Evolutionary conservation across 2,329 filamentous ascomycete genomes (phyloP), one percentile per base, ranked within the genome.

Genomic region (Penicillium frequentans): DNA sequence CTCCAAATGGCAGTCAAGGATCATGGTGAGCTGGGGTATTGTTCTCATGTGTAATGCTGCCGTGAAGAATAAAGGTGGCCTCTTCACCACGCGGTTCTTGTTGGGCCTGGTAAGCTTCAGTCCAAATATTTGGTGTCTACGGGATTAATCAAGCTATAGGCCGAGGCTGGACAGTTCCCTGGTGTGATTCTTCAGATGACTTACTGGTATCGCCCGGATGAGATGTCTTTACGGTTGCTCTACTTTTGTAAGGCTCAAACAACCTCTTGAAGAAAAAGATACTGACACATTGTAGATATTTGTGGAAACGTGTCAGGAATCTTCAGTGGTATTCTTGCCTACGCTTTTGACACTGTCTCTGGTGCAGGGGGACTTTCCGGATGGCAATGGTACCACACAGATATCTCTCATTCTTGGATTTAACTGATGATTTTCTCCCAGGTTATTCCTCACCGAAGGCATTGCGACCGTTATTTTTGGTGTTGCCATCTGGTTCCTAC

Each of bases 121-220:
- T 5, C 4, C 13, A 31, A 9, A 26, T 26, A 8, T 26, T 26
- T 8, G 2, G 26, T 26, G 26, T 8, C 26, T 26, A 26, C 26
- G 26, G 26, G 7, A 6, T 39, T 52, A 10, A 52, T 16, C 2
- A 9, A 31, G 16, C 3, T 21, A 21, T 23, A 52, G 49, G 49
- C 49, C 10, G 77, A 79, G 57, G 77, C 76, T 26, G 77, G 77
- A 7, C 68, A 76, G 61, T 79, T 79, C 35, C 77, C 77, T 0
- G 76, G 75, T 0, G 65, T 77, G 7, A 71, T 75, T 27, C 72
- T 74, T 2, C 76, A 79, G 37, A 68, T 81, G 11, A 78, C 71
- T 21, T 76, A 73, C 58, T 82, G 79, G 74, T 82, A 82, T 58
- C 73, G 77, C 0, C 75, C 72, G 10, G 78, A 81, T 51, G 77